Conservation (phyloP, 192 early-diverging fungal genomes). For the Entomortierella lignicola region DNA sequence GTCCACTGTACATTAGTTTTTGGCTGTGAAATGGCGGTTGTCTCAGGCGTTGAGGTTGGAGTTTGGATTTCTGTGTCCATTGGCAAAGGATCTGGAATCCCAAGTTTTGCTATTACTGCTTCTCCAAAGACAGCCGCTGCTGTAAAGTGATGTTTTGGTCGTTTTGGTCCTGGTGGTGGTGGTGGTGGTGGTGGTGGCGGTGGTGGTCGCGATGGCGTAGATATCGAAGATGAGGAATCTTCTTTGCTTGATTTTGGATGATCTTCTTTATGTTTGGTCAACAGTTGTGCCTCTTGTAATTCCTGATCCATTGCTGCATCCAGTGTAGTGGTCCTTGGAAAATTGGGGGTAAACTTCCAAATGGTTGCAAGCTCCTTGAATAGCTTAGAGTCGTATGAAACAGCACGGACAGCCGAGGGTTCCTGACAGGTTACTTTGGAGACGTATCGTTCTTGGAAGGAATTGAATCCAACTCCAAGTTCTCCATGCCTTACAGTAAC, state of each 20-base stretch:
- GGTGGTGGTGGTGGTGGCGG: background rate
- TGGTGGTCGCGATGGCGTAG: background rate
- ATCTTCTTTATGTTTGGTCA: conserved; percentile 3
- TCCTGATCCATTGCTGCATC: conserved; percentile 42
- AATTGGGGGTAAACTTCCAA: conserved; percentile 74
- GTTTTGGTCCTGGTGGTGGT: background rate
- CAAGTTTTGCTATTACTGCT: conserved; percentile 13
- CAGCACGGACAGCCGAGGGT: conserved; percentile 71
- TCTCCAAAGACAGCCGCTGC: conserved; percentile 45
- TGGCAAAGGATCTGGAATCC: background rate
- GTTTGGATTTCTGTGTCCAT: too few relatives aligned
- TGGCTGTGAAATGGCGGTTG: background rate
- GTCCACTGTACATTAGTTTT: conserved; percentile 18
- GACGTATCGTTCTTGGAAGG: conserved; percentile 81
- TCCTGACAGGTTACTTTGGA: conserved; percentile 78
- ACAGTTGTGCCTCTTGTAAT: conserved; percentile 18
- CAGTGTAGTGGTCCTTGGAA: conserved; percentile 49
- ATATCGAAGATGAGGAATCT: background rate
- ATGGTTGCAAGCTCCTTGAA: conserved; percentile 74
- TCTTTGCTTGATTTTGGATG: background rate
- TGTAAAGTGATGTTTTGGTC: conserved; percentile 17
- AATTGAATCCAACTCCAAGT: conserved; percentile 83
- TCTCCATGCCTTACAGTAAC: conserved; percentile 70
- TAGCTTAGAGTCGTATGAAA: conserved; percentile 54
- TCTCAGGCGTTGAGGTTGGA: background rate